Evolutionary conservation across 1,139 yeast species (phyloP).

Genomic region (Saccharomyces hybrid): DNA sequence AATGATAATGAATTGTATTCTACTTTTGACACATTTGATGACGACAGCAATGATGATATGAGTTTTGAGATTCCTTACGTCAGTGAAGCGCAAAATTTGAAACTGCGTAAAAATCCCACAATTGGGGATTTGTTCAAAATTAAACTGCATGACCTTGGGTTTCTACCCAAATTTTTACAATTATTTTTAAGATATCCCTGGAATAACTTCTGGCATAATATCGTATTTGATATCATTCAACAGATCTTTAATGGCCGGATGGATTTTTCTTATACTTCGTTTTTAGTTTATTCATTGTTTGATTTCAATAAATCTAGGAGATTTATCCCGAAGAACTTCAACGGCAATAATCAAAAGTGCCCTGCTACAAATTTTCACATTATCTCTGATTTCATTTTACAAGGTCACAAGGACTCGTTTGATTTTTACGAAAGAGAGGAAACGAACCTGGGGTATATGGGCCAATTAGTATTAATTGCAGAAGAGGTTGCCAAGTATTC

Average conservation of each 20-base stretch:
- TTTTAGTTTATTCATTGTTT: slow-evolving; percentile 43
- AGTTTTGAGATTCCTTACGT: slow-evolving; percentile 45
- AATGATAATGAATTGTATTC: slow-evolving; percentile 5
- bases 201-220: slow-evolving; percentile 96
- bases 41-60: slow-evolving; percentile 20
- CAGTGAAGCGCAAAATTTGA: slow-evolving; percentile 50
- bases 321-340: slow-evolving; percentile 12
- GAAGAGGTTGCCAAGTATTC: slow-evolving; percentile 96
- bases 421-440: slow-evolving; percentile 59
- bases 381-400: slow-evolving; percentile 69
- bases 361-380: slow-evolving; percentile 48
- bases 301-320: slow-evolving; percentile 21
- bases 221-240: slow-evolving; percentile 94
- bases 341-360: slow-evolving; percentile 1
- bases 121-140: slow-evolving; percentile 88
- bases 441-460: slow-evolving; percentile 90
- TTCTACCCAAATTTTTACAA: slow-evolving; percentile 65
- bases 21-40: slow-evolving; percentile 7
- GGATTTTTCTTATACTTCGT: slow-evolving; percentile 87
- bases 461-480: slow-evolving; percentile 89
- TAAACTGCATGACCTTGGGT: slow-evolving; percentile 73
- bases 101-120: slow-evolving; percentile 64
- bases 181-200: slow-evolving; percentile 94
- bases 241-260: slow-evolving; percentile 92
- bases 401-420: slow-evolving; percentile 73